Conservation (phyloP, 306 rosid genomes). For the Rubus parviflorus region DNA sequence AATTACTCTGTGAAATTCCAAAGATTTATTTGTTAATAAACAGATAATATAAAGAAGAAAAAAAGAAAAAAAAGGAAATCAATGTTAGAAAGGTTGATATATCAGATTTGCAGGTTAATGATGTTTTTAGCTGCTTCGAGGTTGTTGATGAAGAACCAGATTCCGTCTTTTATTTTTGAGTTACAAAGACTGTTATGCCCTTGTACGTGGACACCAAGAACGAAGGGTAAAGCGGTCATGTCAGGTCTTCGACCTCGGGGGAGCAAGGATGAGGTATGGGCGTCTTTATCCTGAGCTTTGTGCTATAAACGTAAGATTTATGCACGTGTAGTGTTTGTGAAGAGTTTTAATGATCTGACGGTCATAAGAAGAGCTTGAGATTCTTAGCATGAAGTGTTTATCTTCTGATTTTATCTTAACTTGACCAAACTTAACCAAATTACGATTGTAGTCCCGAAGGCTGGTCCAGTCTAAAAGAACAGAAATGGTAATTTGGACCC, state of each 20-base stretch:
- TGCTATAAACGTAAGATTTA: background rate
- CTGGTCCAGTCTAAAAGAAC: background rate
- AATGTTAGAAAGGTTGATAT: background rate
- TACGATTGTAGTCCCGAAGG: background rate
- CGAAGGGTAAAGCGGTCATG: conserved; percentile 14
- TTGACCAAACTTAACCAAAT: background rate
- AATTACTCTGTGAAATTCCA: conserved; percentile 19
- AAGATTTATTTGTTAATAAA: background rate
- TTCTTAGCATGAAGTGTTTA: conserved; percentile 14
- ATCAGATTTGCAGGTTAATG: conserved; percentile 23
- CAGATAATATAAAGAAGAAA: background rate
- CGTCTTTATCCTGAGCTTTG: background rate
- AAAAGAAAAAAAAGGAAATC: background rate
- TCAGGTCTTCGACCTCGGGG: no score
- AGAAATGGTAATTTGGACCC: background rate
- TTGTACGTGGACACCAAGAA: background rate
- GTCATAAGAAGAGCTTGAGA: conserved; percentile 1
- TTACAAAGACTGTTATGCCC: conserved; percentile 24
- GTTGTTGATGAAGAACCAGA: conserved; percentile 2
- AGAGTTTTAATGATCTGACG: conserved; percentile 5
- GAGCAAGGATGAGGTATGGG: background rate
- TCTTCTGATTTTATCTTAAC: no score
- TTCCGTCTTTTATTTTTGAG: background rate
- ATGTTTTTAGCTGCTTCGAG: conserved; percentile 30
- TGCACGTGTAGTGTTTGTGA: background rate